A percentile compares a stretch with the other conserved stretches of the same genome.
Evolutionary conservation across 257 asterid species (phyloP).

Genomic region (Prunella vulgaris): DNA sequence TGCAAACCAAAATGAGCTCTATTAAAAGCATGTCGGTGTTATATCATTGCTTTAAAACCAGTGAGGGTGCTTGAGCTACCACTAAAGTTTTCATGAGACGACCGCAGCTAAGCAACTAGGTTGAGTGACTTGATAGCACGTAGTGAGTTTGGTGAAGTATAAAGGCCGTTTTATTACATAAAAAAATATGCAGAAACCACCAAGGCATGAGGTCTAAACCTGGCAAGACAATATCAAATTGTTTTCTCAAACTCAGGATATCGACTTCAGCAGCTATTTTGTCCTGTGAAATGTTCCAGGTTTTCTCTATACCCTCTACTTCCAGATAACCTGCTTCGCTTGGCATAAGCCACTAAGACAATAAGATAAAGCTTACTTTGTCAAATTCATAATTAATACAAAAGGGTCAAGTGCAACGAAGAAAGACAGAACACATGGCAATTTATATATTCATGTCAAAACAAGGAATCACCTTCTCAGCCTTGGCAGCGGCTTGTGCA

Average conservation of each 20-base stretch:
- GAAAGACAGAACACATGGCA: neutral
- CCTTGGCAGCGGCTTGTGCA: slow-evolving; percentile 77
- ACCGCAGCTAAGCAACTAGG: too few relatives aligned
- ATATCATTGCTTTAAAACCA: too few relatives aligned
- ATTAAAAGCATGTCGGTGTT: too few relatives aligned
- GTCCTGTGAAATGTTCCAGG: slow-evolving; percentile 83
- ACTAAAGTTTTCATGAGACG: too few relatives aligned
- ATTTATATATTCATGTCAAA: slow-evolving; percentile 11
- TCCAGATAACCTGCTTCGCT: slow-evolving; percentile 80
- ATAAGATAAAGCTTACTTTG: neutral
- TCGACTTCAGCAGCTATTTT: slow-evolving; percentile 71
- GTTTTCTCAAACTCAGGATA: slow-evolving; percentile 64
- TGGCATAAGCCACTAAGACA: slow-evolving; percentile 78
- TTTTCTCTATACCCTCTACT: slow-evolving; percentile 83
- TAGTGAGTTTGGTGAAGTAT: neutral
- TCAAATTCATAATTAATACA: neutral
- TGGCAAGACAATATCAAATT: slow-evolving; percentile 86
- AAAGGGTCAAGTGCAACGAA: neutral
- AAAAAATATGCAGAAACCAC: slow-evolving; percentile 13
- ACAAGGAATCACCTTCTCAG: slow-evolving; percentile 64
- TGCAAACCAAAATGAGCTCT: too few relatives aligned
- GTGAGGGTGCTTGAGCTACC: too few relatives aligned
- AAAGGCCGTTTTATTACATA: neutral
- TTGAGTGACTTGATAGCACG: slow-evolving; percentile 5
- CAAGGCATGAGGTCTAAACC: slow-evolving; percentile 40